Conservation (phyloP, 129 eudicot species). For the Chrysanthemum makinoi region DNA sequence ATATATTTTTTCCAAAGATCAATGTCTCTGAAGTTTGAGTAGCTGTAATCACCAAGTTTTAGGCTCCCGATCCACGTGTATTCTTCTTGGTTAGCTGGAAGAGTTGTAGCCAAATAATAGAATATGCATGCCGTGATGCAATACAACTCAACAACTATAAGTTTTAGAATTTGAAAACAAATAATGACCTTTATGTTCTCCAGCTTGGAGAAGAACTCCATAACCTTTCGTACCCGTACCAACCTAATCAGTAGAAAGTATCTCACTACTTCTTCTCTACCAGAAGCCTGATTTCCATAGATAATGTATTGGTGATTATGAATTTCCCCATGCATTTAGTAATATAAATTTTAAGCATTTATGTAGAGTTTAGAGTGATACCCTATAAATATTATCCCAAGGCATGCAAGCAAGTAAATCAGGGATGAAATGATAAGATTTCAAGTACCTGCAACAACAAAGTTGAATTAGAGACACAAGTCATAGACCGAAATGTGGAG, state of each 20-base stretch:
- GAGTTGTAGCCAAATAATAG: conserved; percentile 63
- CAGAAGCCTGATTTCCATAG: conserved; percentile 40
- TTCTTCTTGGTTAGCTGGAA: conserved; percentile 56
- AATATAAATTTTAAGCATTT: conserved; percentile 41
- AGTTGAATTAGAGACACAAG: too few species aligned
- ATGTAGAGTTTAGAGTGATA: neutral
- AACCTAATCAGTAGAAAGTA: conserved; percentile 59
- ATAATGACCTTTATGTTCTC: conserved; percentile 50
- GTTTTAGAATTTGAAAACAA: conserved; percentile 57
- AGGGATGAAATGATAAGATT: neutral
- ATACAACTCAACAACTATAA: conserved; percentile 54
- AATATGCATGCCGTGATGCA: conserved; percentile 83
- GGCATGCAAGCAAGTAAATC: conserved; percentile 4
- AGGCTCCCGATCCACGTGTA: conserved; percentile 84
- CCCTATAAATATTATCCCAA: conserved; percentile 1
- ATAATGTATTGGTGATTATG: neutral
- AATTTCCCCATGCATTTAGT: neutral
- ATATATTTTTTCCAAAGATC: conserved; percentile 55
- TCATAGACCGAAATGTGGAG: conserved; percentile 37
- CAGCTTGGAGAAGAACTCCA: conserved; percentile 27
- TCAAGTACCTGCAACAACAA: conserved; percentile 2
- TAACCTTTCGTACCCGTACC: conserved; percentile 52
- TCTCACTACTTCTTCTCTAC: conserved; percentile 54
- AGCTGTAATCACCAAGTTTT: conserved; percentile 55
- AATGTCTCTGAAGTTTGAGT: conserved; percentile 57